Evolutionary conservation across 225 moss, liverwort and hornwort species (phyloP).

Genomic region (Neckera pumila): DNA sequence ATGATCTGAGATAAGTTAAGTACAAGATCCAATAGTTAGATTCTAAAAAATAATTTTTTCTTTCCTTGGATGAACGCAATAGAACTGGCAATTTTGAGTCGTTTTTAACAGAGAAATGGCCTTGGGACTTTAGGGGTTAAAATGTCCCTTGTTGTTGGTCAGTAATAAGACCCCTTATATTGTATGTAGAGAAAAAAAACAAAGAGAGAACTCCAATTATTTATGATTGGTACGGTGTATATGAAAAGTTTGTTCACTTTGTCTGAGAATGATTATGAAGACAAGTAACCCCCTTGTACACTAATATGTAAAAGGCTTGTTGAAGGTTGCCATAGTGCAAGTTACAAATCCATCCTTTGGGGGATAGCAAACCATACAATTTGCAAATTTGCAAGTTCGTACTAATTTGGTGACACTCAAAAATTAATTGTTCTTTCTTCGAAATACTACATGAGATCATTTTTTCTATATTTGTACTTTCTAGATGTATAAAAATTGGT

Average conservation of each 20-base stretch:
- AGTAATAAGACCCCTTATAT: not conserved
- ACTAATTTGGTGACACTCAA: not conserved
- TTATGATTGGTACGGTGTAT: not conserved
- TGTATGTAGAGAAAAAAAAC: accelerated
- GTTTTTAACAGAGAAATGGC: no score
- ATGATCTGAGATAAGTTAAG: no score
- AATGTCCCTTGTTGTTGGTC: no score
- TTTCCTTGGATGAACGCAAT: no score
- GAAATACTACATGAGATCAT: not conserved
- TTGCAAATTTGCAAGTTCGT: accelerated
- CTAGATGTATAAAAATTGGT: not conserved
- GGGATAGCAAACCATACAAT: not conserved
- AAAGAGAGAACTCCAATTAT: accelerated
- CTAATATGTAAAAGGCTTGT: not conserved
- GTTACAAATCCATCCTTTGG: not conserved
- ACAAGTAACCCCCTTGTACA: not conserved
- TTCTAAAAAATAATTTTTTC: no score
- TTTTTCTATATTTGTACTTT: not conserved
- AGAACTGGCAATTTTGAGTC: no score
- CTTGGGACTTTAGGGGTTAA: no score
- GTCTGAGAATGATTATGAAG: no score
- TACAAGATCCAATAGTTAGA: no score
- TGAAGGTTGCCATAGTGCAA: not conserved
- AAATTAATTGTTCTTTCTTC: not conserved
- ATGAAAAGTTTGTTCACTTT: not conserved